Percentiles rank a stretch among this genome's conserved stretches.
phyloP scores from a whole-genome alignment of 2,329 filamentous ascomycete species.

The Colletotrichum tofieldiae region DNA sequence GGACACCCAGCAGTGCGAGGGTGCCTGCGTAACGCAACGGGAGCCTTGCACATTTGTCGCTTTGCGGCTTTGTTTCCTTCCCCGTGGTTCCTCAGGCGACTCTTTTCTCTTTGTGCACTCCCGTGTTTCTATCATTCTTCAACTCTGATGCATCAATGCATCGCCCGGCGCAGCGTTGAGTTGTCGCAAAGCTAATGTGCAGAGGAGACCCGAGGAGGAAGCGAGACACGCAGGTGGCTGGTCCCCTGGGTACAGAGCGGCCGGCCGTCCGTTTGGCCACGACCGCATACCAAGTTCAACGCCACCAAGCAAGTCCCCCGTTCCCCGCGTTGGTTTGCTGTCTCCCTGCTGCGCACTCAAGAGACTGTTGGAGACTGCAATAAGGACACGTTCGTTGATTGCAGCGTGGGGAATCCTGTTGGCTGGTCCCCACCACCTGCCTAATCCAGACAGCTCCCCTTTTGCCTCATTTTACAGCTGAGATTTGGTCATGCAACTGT shows the following conservation, averaged over 20 bases:
- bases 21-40: not conserved
- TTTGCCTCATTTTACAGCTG: conserved; percentile 24
- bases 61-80: not conserved
- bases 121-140: not conserved
- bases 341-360: not conserved
- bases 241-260: not conserved
- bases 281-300: not conserved
- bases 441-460: conserved; percentile 33
- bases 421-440: conserved; percentile 33
- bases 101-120: not conserved
- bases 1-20: not conserved
- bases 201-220: not conserved
- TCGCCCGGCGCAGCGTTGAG: not conserved
- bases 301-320: not conserved
- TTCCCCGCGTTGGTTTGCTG: not conserved
- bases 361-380: not conserved
- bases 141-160: not conserved
- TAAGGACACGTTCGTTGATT: conserved; percentile 41
- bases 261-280: too few species aligned
- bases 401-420: conserved; percentile 31
- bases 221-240: not conserved
- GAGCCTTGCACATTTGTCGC: not conserved
- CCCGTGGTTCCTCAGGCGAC: not conserved
- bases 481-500: conserved; percentile 27
- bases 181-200: not conserved